A percentile compares a stretch with the other conserved stretches of the same genome.
Evolutionary conservation across 2,329 filamentous ascomycete species (phyloP).

Genomic region (Sarocladium strictum): DNA sequence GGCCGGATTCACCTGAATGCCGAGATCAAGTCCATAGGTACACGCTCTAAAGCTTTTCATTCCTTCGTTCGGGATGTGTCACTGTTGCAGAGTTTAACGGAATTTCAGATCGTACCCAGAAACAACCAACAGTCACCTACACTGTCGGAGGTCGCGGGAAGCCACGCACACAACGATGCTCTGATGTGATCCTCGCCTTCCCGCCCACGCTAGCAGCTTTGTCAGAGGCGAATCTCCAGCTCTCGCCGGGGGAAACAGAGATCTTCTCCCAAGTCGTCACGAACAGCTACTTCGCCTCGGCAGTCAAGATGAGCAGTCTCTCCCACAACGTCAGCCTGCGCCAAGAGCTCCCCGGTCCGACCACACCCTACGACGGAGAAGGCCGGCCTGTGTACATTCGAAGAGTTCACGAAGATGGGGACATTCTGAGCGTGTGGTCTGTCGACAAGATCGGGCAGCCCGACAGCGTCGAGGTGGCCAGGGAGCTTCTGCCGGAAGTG

Average conservation of each 20-base stretch:
- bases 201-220: not conserved
- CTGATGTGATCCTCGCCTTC: conserved; percentile 4
- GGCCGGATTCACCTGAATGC: not conserved
- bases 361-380: not conserved
- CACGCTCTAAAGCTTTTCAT: not conserved
- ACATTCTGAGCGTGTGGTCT: not conserved
- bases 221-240: not conserved
- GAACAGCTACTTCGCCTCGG: not conserved
- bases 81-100: not conserved
- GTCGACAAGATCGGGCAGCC: not conserved
- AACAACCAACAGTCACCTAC: not conserved
- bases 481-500: not conserved
- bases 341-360: not conserved
- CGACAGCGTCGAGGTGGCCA: not conserved
- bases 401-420: not conserved
- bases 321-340: conserved; percentile 2
- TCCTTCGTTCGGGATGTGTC: not conserved
- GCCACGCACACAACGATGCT: not conserved
- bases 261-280: not conserved
- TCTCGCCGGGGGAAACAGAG: not conserved
- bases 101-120: not conserved
- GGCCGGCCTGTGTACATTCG: not conserved
- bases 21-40: not conserved
- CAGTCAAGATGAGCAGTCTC: not conserved
- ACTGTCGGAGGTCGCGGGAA: not conserved